Base-by-base conservation (phyloP, 257 asterid genomes). In the Knoxia roxburghii region DNA sequence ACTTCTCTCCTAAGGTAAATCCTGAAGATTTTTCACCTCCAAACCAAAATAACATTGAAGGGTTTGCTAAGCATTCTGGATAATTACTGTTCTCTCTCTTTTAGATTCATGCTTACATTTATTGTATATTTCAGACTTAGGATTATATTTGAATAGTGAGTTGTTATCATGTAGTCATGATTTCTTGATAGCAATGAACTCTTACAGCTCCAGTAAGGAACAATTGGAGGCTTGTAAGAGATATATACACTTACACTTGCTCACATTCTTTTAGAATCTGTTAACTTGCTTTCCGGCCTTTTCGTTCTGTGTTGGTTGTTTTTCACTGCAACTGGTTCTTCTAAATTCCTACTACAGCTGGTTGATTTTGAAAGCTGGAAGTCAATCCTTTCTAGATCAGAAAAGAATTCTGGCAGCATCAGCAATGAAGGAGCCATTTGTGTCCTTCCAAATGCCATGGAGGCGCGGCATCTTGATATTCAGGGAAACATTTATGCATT, bases 351-450 rank as follows among this genome's bases (percentile, higher is more conserved):
- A 39, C 13, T 81, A 77, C 90, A 94, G 98, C 83, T 94, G 68
- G 96, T 94, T 63, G 93, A 90, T 81, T 94, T 94, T 61, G 98
- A 94, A 69, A 84, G 96, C 82, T 94, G 96, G 96, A 89, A 89
- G 75, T 77, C 87, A 0, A 80, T 94, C 71, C 80, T 88, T 64
- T 75, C 96, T 0, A 84, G 98, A 83, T 89, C 96, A 37, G 96
- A 83, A 63, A 90, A 88, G 87, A 88, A 94, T 73, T 85, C 95
- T 0, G 89, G 91, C 52, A 67, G 73, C 37, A 86, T 88, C 64
- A 82, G 90, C 84, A 85, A 77, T 2, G 95, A 83, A 76, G 96
- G 97, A 2, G 88, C 86, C 7, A 87, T 85, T 66, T 90, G 96
- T 73, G 82, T 86, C 68, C 92, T 87, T 69, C 95, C 99, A 12